Percentiles rank a stretch among this genome's conserved stretches.
Conservation (phyloP, 345 rosid genomes). For the Pistacia integerrima region DNA sequence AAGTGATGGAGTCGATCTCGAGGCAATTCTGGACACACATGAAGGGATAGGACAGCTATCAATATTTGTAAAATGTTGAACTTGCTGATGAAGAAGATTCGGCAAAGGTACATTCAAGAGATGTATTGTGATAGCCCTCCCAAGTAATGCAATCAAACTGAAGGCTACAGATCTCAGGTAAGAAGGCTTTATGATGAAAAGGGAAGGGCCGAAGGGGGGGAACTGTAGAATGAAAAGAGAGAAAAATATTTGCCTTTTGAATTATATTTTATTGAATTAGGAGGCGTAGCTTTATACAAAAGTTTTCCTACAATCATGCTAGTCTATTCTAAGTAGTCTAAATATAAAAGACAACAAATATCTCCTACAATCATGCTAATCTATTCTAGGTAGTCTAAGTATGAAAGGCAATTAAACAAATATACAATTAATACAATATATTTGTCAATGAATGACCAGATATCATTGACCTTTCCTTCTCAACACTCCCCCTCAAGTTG, state of each 20-base stretch:
- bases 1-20: conserved; percentile 34
- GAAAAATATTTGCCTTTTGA: too few species aligned
- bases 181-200: too few species aligned
- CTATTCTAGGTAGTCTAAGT: background rate
- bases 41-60: conserved; percentile 12
- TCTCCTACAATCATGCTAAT: background rate
- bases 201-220: too few species aligned
- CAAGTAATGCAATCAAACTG: background rate
- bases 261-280: background rate
- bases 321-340: too few species aligned
- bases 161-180: background rate
- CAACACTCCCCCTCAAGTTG: background rate
- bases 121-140: background rate
- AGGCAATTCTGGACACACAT: conserved; percentile 50
- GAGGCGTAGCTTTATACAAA: background rate
- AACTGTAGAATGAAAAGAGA: too few species aligned
- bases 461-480: background rate
- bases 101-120: background rate
- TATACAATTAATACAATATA: too few species aligned
- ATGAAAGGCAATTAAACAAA: background rate
- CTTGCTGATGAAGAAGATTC: background rate
- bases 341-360: too few species aligned
- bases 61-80: background rate
- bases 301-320: too few species aligned
- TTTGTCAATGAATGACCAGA: too few species aligned